phyloP scores from a whole-genome alignment of 2,329 filamentous ascomycete species.

The Aspergillus sp. region DNA sequence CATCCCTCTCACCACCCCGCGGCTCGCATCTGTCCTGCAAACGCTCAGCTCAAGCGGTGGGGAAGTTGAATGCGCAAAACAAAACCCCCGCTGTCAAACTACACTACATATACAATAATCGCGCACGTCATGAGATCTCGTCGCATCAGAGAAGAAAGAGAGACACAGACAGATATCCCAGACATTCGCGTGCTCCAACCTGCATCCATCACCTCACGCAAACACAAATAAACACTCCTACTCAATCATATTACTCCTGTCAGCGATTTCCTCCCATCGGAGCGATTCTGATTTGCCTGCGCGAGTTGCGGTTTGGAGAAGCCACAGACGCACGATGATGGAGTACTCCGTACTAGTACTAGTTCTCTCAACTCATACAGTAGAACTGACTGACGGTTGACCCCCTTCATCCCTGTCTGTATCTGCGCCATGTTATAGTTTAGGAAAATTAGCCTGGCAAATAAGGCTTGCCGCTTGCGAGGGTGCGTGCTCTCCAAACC shows the following conservation, averaged over 20 bases:
- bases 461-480: not conserved
- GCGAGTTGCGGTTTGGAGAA: not conserved
- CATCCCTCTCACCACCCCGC: not conserved
- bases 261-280: not conserved
- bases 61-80: not conserved
- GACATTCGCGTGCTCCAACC: not conserved
- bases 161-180: slow-evolving; percentile 6
- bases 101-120: slow-evolving; percentile 8
- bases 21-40: not conserved
- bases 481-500: not conserved
- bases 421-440: not conserved
- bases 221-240: slow-evolving; percentile 1
- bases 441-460: slow-evolving; percentile 9
- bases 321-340: slow-evolving; percentile 5
- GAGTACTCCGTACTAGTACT: not conserved
- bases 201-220: slow-evolving; percentile 1
- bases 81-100: not conserved
- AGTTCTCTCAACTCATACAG: not conserved
- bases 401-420: not conserved
- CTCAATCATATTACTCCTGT: slow-evolving; percentile 3
- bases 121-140: slow-evolving; percentile 18
- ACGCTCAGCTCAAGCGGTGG: slow-evolving; percentile 17
- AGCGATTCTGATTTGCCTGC: slow-evolving; percentile 1
- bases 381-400: not conserved
- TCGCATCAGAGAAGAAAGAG: slow-evolving; percentile 10